Evolutionary conservation across 805 yeast species (phyloP).

Genomic region (Suhomyces sp.): DNA sequence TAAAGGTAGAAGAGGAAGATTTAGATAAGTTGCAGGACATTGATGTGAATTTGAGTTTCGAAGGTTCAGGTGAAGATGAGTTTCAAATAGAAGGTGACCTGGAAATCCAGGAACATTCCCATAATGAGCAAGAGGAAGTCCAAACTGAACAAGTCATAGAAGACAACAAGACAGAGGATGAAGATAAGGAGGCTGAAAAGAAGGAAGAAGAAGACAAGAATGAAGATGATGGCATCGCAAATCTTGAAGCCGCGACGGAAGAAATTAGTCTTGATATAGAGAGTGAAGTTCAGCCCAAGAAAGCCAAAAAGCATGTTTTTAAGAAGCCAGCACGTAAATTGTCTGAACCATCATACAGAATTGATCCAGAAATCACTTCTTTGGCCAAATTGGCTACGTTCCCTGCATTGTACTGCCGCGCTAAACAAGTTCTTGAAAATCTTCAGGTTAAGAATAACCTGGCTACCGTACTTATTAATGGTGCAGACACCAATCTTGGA

Average conservation of each 20-base stretch:
- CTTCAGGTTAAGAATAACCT: conserved; percentile 14
- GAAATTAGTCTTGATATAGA: background rate
- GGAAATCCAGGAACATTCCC: background rate
- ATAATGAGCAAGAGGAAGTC: background rate
- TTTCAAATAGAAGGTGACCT: conserved; percentile 12
- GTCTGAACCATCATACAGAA: conserved; percentile 1
- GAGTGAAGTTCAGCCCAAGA: background rate
- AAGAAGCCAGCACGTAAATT: background rate
- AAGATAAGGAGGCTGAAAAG: background rate
- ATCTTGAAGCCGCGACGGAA: background rate
- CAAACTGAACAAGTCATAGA: background rate
- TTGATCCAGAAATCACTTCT: conserved; percentile 21
- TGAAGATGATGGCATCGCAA: background rate
- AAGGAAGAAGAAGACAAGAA: background rate
- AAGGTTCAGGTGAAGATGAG: background rate
- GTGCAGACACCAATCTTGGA: conserved; percentile 42
- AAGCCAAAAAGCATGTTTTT: background rate
- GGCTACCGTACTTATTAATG: conserved; percentile 38
- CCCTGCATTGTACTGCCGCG: conserved; percentile 35
- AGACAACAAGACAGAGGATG: background rate
- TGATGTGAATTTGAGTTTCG: conserved; percentile 21
- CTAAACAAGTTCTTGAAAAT: conserved; percentile 33
- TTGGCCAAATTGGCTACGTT: conserved; percentile 33
- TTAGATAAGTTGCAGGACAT: conserved; percentile 18
- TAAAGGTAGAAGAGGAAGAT: conserved; percentile 25